Evolutionary conservation across 805 yeast genomes (phyloP), one percentile per base, ranked within the genome.

Genomic region (Allodekkera sacchari): DNA sequence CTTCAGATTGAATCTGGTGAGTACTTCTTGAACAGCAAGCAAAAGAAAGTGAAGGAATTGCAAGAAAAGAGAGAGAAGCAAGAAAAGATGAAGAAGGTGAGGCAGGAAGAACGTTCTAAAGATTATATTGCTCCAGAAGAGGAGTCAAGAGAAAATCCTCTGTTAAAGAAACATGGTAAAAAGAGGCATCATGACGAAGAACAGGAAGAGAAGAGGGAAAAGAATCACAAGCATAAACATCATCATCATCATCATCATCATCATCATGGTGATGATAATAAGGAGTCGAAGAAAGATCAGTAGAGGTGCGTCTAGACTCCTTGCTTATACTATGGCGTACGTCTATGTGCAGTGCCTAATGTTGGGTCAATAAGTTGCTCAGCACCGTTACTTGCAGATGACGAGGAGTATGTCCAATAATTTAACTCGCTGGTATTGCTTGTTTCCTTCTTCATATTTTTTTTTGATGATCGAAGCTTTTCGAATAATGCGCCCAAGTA

Each of bases 1-100:
- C 65, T 88, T 55, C 94, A 87, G 64, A 87, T 92, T 59, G 98
- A 92, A 60, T 78, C 94, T 66, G 98, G 98, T 74, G 98, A 92
- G 59, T 92, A 85, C 63, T 92, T 92, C 74, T 68, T 92, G 63
- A 83, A 85, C 38, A 82, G 84, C 64, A 74, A 66, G 48, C 95
- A 88, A 50, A 85, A 84, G 66, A 79, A 74, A 38, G 61, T 66
- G 44, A 77, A 73, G 56, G 75, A 76, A 42, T 63, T 79, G 39
- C 78, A 76, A 35, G 88, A 82, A 50, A 83, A 85, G 69, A 72
- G 76, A 42, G 83, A 77, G 33, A 74, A 82, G 47, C 94, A 88
- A 53, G 78, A 70, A 32, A 84, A 74, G 42, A 74, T 71, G 45
- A 75, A 79, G 44, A 74, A 66, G 35, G 69, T 64, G 35, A 79